A percentile compares a stretch with the other conserved stretches of the same genome.
These are phyloP conservation scores for Verruconis gallopava DNA, from an alignment of 2,329 filamentous ascomycete species.

Conservation along the genomic window DNA sequence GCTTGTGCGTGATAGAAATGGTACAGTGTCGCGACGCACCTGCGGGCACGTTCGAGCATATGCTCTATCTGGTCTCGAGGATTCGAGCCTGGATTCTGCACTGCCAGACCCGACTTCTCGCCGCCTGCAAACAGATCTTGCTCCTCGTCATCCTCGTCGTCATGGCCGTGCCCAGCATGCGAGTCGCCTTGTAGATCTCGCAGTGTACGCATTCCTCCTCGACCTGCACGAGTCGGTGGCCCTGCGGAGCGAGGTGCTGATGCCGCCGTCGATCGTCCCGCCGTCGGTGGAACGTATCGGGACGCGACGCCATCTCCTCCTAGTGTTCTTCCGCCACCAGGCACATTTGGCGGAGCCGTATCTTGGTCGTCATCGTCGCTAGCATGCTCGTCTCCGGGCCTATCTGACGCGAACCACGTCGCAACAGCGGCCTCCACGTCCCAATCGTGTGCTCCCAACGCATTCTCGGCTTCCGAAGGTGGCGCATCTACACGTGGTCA, in stretches of 20 bases:
- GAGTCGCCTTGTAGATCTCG: conserved; percentile 29
- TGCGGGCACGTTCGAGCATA: conserved; percentile 35
- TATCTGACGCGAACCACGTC: conserved; percentile 30
- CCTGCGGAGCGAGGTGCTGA: conserved; percentile 11
- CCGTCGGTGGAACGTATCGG: conserved; percentile 10
- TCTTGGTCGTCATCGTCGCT: conserved; percentile 24
- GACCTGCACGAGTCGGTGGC: background rate
- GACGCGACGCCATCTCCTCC: conserved; percentile 8
- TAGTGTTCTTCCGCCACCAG: conserved; percentile 10
- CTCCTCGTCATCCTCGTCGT: conserved; percentile 45
- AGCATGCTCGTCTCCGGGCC: conserved; percentile 16
- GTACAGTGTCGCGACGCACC: conserved; percentile 19
- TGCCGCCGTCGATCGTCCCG: conserved; percentile 8
- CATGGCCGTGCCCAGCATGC: conserved; percentile 39
- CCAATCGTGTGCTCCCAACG: conserved; percentile 31
- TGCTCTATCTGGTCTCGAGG: conserved; percentile 35
- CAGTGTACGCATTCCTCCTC: conserved; percentile 27
- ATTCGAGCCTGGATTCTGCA: conserved; percentile 45
- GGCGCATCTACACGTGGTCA: conserved; percentile 5
- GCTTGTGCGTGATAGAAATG: too few species aligned
- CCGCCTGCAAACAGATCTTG: conserved; percentile 69
- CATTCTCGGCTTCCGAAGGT: conserved; percentile 28
- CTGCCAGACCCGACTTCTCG: conserved; percentile 66
- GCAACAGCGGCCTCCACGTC: conserved; percentile 32
- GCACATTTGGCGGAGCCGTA: conserved; percentile 8